phyloP scores from a whole-genome alignment of 352 stramenopile species.

The Elongisporangium undulatum region DNA sequence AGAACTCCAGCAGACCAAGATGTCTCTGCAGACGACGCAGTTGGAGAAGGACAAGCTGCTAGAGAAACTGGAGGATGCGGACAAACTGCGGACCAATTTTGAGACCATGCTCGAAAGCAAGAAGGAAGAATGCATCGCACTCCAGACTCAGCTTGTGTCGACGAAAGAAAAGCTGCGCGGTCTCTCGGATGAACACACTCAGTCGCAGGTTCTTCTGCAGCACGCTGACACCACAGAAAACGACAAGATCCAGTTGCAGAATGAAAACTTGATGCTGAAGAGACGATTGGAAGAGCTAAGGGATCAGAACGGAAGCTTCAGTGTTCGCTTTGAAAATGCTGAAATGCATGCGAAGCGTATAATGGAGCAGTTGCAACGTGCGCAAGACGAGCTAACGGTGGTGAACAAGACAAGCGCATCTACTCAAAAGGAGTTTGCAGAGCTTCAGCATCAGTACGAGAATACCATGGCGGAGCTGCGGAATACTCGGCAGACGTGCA shows the following conservation, averaged over 20 bases:
- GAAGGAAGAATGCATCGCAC: conserved; percentile 36
- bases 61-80: conserved; percentile 26
- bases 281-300: conserved; percentile 61
- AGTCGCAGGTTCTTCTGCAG: conserved; percentile 32
- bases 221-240: conserved; percentile 58
- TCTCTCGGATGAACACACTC: conserved; percentile 27
- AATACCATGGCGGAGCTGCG: conserved; percentile 44
- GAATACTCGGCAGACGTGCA: conserved; percentile 48
- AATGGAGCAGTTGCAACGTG: conserved; percentile 41
- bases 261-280: conserved; percentile 48
- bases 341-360: conserved; percentile 37
- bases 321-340: conserved; percentile 43
- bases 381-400: conserved; percentile 35
- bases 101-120: conserved; percentile 49
- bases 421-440: conserved; percentile 47
- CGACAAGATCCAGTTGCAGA: conserved; percentile 62
- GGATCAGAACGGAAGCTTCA: conserved; percentile 57
- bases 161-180: conserved; percentile 46
- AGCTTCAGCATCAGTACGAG: conserved; percentile 55
- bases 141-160: conserved; percentile 36
- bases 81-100: conserved; percentile 34
- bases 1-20: conserved; percentile 38
- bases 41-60: conserved; percentile 45
- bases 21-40: conserved; percentile 23
- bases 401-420: conserved; percentile 22